A percentile compares a stretch with the other conserved stretches of the same genome.
phyloP scores from a whole-genome alignment of 805 yeast genomes.

The Scheffersomyces spartinae region DNA sequence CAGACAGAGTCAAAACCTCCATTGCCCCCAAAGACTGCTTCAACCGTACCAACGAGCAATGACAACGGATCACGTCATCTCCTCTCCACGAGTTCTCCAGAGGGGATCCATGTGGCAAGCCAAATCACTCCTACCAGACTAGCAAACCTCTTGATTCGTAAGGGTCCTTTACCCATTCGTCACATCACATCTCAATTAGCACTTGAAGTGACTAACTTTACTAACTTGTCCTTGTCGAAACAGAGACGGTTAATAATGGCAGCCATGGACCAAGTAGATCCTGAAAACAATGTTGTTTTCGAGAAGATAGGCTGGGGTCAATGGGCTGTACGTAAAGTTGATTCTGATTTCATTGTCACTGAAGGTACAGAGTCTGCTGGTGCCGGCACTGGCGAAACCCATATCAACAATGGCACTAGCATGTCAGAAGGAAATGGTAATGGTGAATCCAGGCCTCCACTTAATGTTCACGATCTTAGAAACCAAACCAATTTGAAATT shows the following conservation, averaged over 20 bases:
- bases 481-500: conserved; percentile 21
- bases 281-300: conserved; percentile 52
- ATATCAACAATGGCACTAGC: conserved; percentile 5
- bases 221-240: conserved; percentile 69
- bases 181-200: conserved; percentile 76
- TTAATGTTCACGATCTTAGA: conserved; percentile 21
- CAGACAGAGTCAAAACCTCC: too few species aligned
- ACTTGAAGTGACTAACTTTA: conserved; percentile 66
- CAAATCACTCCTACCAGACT: conserved; percentile 72
- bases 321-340: conserved; percentile 68
- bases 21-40: too few species aligned
- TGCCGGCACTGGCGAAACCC: background rate
- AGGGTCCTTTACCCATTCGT: conserved; percentile 86
- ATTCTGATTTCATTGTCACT: conserved; percentile 33
- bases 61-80: too few species aligned
- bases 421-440: conserved; percentile 18
- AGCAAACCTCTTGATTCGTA: conserved; percentile 52
- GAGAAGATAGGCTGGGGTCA: conserved; percentile 98
- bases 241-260: conserved; percentile 86
- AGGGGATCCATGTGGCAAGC: conserved; percentile 78
- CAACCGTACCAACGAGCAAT: too few species aligned
- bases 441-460: conserved; percentile 9
- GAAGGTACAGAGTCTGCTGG: conserved; percentile 26
- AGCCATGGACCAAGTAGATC: conserved; percentile 67
- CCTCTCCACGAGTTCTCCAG: conserved; percentile 68